Evolutionary conservation across 768 basidiomycete genomes (phyloP).

Genomic region (Leccinum subgranulosum): DNA sequence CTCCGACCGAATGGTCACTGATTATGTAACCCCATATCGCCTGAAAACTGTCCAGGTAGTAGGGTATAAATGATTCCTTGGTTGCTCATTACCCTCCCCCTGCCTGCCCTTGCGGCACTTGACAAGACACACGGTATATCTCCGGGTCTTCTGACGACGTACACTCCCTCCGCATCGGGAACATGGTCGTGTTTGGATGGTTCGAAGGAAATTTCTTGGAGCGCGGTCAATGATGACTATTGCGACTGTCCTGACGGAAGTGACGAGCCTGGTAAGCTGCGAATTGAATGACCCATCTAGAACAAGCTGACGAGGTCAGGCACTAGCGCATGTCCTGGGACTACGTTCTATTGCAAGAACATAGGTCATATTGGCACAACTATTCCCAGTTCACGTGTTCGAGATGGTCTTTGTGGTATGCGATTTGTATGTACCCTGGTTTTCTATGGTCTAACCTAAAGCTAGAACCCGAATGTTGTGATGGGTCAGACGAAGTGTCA

Average conservation of each 20-base stretch:
- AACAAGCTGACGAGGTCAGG: conserved; percentile 41
- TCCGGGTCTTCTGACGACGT: conserved; percentile 54
- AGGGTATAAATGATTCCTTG: conserved; percentile 45
- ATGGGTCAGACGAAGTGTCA: conserved; percentile 87
- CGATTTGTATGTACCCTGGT: conserved; percentile 1
- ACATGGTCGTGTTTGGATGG: conserved; percentile 82
- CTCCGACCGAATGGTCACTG: conserved; percentile 16
- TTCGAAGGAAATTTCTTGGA: conserved; percentile 73
- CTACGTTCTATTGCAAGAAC: conserved; percentile 81
- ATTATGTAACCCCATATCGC: conserved; percentile 23
- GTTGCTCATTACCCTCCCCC: conserved; percentile 40
- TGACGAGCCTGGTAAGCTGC: conserved; percentile 78
- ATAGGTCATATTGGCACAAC: conserved; percentile 80
- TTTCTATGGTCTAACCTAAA: conserved; percentile 11
- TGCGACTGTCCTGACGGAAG: conserved; percentile 95
- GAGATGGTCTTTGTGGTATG: conserved; percentile 91
- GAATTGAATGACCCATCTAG: conserved; percentile 4
- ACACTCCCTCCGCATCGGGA: conserved; percentile 47
- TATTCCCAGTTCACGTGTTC: conserved; percentile 80
- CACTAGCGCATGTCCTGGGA: conserved; percentile 79
- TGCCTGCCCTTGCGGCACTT: conserved; percentile 39
- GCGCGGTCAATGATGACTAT: conserved; percentile 88
- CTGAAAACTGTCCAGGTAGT: not conserved
- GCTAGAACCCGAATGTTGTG: conserved; percentile 88
- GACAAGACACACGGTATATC: conserved; percentile 57